Conservation (phyloP, 441 rosid genomes). For the Geranium incanum region DNA sequence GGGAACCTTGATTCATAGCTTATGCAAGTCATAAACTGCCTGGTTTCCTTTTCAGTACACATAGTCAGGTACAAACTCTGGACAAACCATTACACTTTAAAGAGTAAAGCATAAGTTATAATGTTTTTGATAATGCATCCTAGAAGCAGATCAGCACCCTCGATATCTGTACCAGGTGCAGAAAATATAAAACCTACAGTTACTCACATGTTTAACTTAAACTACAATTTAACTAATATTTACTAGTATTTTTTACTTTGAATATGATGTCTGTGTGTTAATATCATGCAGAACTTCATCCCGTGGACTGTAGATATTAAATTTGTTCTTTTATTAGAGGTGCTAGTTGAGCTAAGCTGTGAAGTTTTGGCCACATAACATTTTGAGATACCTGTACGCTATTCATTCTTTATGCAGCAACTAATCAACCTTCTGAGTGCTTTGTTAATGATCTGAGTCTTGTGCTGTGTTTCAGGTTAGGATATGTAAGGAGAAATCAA, state of each 20-base stretch:
- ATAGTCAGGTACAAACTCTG: too few species aligned
- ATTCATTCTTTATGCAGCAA: neutral
- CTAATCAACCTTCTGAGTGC: neutral
- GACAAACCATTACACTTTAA: too few species aligned
- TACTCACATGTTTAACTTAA: too few species aligned
- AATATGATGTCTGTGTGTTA: neutral
- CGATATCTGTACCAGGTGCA: too few species aligned
- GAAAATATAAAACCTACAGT: too few species aligned
- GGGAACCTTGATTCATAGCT: too few species aligned
- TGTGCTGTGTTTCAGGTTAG: conserved; percentile 19
- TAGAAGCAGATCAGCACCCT: too few species aligned
- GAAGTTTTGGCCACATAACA: neutral
- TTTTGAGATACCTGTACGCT: neutral
- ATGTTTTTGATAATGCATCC: too few species aligned
- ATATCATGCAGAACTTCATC: neutral
- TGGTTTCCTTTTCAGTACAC: too few species aligned
- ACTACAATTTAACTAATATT: too few species aligned
- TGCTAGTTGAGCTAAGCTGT: neutral
- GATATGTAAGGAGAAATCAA: conserved; percentile 22
- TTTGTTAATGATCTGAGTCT: neutral
- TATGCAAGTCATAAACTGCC: too few species aligned
- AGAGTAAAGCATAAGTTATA: too few species aligned
- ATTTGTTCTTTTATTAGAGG: neutral
- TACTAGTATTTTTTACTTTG: neutral
- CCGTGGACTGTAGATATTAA: neutral